phyloP scores from a whole-genome alignment of 2,329 filamentous ascomycete species.

The Lasiodiplodia theobromae region DNA sequence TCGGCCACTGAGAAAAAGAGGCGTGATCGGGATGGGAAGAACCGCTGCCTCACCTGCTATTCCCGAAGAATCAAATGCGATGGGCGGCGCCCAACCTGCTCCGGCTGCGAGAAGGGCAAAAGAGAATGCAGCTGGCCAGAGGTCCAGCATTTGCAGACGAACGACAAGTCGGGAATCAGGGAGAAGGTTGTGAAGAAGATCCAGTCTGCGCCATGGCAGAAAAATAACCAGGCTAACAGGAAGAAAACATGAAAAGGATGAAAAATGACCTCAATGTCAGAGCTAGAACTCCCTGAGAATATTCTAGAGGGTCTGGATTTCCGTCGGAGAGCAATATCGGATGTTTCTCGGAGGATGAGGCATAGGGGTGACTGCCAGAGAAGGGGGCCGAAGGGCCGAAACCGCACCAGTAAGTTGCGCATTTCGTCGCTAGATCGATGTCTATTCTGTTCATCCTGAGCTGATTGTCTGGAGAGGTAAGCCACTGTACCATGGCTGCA shows the following conservation, averaged over 20 bases:
- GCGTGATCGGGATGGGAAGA: background rate
- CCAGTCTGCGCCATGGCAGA: background rate
- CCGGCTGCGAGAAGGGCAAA: background rate
- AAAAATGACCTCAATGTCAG: background rate
- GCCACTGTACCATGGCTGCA: background rate
- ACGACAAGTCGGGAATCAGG: background rate
- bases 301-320: background rate
- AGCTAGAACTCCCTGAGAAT: background rate
- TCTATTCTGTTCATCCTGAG: background rate
- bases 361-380: background rate
- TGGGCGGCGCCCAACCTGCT: conserved; percentile 4
- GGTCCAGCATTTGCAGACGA: background rate
- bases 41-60: conserved; percentile 10
- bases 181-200: background rate
- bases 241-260: background rate
- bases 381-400: background rate
- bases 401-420: background rate
- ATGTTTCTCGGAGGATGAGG: background rate
- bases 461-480: background rate
- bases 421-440: background rate
- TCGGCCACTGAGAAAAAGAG: background rate
- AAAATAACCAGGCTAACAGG: background rate
- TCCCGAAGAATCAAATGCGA: conserved; percentile 13
- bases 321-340: background rate
- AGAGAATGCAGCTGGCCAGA: background rate